Base-by-base conservation (phyloP, 192 early-diverging fungal genomes). In the Coemansia sp. region DNA sequence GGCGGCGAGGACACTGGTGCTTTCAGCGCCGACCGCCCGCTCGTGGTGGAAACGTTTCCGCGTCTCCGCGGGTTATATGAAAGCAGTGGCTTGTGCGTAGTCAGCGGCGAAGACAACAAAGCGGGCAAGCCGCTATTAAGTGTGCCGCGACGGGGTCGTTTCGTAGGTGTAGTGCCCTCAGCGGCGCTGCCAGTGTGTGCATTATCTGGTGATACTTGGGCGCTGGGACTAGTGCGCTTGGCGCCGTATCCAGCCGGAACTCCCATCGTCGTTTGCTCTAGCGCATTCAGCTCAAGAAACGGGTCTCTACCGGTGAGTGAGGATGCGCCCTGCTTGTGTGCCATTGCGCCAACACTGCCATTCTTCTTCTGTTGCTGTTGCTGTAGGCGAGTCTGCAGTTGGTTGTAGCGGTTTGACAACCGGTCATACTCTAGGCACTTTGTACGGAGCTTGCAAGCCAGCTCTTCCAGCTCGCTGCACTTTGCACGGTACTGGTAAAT, bases 371-470 rank as follows among this genome's bases (percentile, higher is more conserved):
- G 50, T 8, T 17, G n/a, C 52, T 37, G 33, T 21, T 12, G 17
- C 15, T 56, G 44, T 4, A 36, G 14, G 21, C 53, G 21, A 7
- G 41, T 43, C 4, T 68, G 43, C 2, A 65, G 62, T 21, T 52
- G 41, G 14, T 29, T 58, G 62, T 72, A 66, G 14, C 40, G 57
- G 0, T 18, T 17, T 3, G 60, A 54, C 24, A 78, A 43, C 32
- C 59, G 50, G 26, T 78, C 76, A 38, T 69, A 72, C 10, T 72
- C 76, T 10, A 37, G 36, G 56, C 76, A 72, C 53, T 78, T 78
- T 17, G 38, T 38, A n/a, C 37, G 33, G 44, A 68, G 66, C 63
- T 53, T 64, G 17, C 41, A 24, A 19, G 52, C 34, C 54, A 78
- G 53, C 12, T 50, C 58, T 2, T 72, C 59, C 18, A 72, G 65